These are phyloP conservation scores for Aspergillus carbonarius DNA, from an alignment of 2,329 filamentous ascomycete genomes.

Conservation along the genomic window DNA sequence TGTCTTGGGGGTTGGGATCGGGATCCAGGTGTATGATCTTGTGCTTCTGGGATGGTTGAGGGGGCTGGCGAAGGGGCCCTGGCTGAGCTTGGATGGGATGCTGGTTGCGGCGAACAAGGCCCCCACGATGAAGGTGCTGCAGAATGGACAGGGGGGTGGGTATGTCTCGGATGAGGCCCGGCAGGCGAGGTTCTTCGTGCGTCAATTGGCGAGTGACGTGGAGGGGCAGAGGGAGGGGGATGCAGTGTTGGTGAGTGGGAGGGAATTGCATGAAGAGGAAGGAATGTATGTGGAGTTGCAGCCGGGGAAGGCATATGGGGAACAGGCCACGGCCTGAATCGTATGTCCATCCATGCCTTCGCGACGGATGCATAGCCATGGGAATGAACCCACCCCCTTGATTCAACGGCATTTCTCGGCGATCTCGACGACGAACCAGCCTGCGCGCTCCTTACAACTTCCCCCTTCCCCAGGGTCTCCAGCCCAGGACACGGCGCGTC, in stretches of 20 bases:
- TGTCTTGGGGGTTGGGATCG: too few relatives aligned
- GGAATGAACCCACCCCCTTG: background rate
- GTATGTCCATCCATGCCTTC: background rate
- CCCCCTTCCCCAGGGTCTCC: background rate
- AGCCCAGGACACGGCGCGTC: background rate
- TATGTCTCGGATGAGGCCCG: background rate
- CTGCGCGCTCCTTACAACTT: background rate
- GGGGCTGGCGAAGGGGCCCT: background rate
- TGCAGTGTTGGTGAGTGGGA: background rate
- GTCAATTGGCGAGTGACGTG: background rate
- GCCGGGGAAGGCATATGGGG: background rate
- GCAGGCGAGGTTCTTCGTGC: background rate
- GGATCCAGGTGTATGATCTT: background rate
- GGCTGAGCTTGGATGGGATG: background rate
- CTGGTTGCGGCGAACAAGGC: background rate
- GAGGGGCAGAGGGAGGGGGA: background rate
- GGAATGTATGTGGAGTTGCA: background rate
- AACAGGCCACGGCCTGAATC: background rate
- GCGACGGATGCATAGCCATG: background rate
- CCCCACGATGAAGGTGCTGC: background rate
- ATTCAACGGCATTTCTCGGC: background rate
- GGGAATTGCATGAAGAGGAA: background rate
- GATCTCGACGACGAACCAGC: background rate
- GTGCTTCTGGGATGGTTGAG: background rate
- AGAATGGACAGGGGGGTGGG: background rate